Conservation (phyloP, 352 stramenopile species). For the Aphanomyces invadans region DNA sequence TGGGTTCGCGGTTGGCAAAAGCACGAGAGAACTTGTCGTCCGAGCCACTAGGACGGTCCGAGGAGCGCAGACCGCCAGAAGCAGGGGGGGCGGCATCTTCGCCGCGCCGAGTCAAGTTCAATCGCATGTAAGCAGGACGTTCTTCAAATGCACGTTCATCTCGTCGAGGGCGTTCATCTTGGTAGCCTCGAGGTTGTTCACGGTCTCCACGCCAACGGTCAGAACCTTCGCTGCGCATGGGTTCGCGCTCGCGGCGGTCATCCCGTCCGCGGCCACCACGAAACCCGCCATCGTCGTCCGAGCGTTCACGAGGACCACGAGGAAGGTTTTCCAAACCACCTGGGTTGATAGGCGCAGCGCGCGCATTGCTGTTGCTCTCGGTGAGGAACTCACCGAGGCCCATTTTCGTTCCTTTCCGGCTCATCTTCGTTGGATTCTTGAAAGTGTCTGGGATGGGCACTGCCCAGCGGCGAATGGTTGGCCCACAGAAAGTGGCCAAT, state of each 20-base stretch:
- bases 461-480: constrained; percentile 1
- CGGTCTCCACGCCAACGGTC: constrained; percentile 41
- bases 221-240: constrained; percentile 39
- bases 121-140: constrained; percentile 61
- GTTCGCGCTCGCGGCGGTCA: constrained; percentile 34
- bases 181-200: constrained; percentile 28
- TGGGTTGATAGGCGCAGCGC: not conserved
- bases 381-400: constrained; percentile 17
- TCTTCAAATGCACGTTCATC: constrained; percentile 42
- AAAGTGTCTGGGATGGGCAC: not conserved
- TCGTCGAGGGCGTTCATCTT: constrained; percentile 45
- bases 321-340: constrained; percentile 5
- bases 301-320: constrained; percentile 20
- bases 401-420: constrained; percentile 19
- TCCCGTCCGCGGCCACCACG: constrained; percentile 35
- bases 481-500: constrained; percentile 2
- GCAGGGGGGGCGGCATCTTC: constrained; percentile 24
- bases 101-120: constrained; percentile 59
- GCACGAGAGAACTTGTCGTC: constrained; percentile 50
- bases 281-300: constrained; percentile 45
- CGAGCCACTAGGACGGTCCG: constrained; percentile 28
- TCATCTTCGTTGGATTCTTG: not conserved
- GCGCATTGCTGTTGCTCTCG: constrained; percentile 8
- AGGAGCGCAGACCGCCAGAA: constrained; percentile 26
- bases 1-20: constrained; percentile 29